These are phyloP conservation scores for Sherardia arvensis DNA, from an alignment of 257 asterid species.

Conservation along the genomic window DNA sequence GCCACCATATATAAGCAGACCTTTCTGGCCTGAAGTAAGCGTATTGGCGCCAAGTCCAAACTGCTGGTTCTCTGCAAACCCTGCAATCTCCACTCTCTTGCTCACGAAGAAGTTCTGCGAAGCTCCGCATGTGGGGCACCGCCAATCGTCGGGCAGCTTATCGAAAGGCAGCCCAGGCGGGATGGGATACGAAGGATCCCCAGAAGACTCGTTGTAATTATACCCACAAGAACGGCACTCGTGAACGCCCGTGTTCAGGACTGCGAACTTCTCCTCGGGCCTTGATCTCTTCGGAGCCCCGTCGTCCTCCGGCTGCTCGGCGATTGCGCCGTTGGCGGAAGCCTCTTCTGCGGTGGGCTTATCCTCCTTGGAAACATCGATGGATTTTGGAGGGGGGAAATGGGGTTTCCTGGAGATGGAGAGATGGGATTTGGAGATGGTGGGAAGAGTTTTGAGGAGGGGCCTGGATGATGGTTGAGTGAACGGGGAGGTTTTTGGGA, in stretches of 20 bases:
- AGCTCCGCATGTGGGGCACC: conserved; percentile 94
- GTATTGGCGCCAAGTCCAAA: conserved; percentile 90
- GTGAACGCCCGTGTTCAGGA: conserved; percentile 71
- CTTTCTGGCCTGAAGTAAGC: conserved; percentile 86
- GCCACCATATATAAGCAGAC: conserved; percentile 76
- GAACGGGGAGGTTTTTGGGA: conserved; percentile 31
- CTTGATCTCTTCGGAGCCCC: conserved; percentile 27
- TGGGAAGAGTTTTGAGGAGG: conserved; percentile 22
- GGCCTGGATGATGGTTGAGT: conserved; percentile 19
- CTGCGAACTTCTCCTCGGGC: conserved; percentile 84
- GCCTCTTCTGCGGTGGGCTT: conserved; percentile 33
- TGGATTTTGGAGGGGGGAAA: conserved; percentile 36
- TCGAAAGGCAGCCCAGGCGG: conserved; percentile 87
- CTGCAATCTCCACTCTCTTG: conserved; percentile 88
- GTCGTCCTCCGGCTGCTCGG: conserved; percentile 18
- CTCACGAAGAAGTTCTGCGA: conserved; percentile 77
- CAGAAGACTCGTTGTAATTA: conserved; percentile 43
- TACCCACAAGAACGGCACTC: conserved; percentile 91
- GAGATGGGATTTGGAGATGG: conserved; percentile 27
- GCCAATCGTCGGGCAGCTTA: conserved; percentile 82
- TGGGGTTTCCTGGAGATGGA: conserved; percentile 26
- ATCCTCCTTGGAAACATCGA: conserved; percentile 83
- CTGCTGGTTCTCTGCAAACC: conserved; percentile 93
- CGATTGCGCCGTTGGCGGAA: conserved; percentile 20
- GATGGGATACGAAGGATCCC: conserved; percentile 83